Evolutionary conservation across 257 asterid species (phyloP).

Genomic region (Misopates orontium): DNA sequence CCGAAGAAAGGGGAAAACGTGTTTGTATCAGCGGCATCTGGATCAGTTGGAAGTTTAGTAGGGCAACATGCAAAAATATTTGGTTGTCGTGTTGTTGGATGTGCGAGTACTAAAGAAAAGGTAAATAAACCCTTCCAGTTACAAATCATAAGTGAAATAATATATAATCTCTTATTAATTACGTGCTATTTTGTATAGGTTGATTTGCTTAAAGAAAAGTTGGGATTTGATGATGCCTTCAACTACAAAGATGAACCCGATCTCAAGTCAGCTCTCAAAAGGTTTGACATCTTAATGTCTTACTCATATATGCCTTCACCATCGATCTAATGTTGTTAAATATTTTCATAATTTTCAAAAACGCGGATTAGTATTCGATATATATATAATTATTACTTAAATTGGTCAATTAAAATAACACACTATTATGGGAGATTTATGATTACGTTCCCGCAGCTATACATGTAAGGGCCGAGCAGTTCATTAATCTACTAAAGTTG

Average conservation of each 20-base stretch:
- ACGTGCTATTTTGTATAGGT: slow-evolving; percentile 35
- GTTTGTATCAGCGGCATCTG: slow-evolving; percentile 79
- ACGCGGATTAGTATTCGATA: no score
- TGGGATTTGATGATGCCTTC: slow-evolving; percentile 83
- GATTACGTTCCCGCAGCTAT: no score
- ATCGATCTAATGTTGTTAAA: no score
- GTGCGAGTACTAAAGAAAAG: slow-evolving; percentile 60
- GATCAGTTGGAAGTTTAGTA: slow-evolving; percentile 74
- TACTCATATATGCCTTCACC: background rate
- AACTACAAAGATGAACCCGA: slow-evolving; percentile 70
- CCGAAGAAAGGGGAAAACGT: slow-evolving; percentile 67
- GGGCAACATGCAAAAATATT: slow-evolving; percentile 73
- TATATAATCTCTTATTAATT: background rate
- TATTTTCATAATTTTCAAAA: no score
- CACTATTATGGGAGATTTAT: no score
- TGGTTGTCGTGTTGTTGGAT: slow-evolving; percentile 78
- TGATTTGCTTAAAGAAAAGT: slow-evolving; percentile 54
- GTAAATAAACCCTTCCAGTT: slow-evolving; percentile 20
- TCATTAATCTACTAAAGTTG: no score
- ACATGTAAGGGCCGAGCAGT: no score
- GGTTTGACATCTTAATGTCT: slow-evolving; percentile 38
- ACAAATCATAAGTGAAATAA: no score
- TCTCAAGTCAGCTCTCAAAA: slow-evolving; percentile 55
- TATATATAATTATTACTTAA: no score
- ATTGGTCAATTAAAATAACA: no score